Base-by-base conservation (phyloP, 352 stramenopile genomes). In the Aphanomyces stellatus region DNA sequence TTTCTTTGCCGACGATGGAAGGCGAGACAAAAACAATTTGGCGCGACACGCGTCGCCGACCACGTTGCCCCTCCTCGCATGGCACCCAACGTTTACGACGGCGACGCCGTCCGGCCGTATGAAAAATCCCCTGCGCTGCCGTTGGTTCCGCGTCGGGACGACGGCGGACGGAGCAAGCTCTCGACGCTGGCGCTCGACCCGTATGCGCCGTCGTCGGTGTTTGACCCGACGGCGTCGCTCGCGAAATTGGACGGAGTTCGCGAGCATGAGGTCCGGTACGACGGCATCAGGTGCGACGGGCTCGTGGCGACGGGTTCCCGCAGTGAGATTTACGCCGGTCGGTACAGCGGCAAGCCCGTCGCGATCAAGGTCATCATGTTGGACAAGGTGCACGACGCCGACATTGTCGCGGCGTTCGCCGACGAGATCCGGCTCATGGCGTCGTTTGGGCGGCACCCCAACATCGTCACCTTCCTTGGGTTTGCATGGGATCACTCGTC, bases 351-450 rank as follows among this genome's bases (percentile, higher is more conserved):
- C 37, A 63, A 63, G 41, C 27, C 24, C 22, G 55, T 64, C 34
- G 55, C 55, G 25, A 30, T 64, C 55, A 64, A 64, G 37, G 17
- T 22, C 13, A 51, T 49, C 22, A 35, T 31, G 34, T 19, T 28
- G n/a, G 33, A 43, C 25, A 33, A 57, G 11, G 49, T 57, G 6
- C 49, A 57, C 30, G 49, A 57, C 49, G 11, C 30, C 6, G 55
- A 64, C 3, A 35, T 28, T 17, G 11, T 64, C 11, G 55, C 28
- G 3, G 34, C 35, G 10, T 64, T 64, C n/a, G 37, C 55, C 1
- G 35, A 64, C 19, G 55, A 64, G 27, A 51, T 64, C 37, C 55
- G 55, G 4, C 31, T 64, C 55, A 64, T 64, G 55, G 55, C 55
- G 7, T 33, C 19, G 55, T 46, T 64, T 46, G n/a, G n/a, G 17